Evolutionary conservation across 345 rosid species (phyloP).

Genomic region (Linum tenue): DNA sequence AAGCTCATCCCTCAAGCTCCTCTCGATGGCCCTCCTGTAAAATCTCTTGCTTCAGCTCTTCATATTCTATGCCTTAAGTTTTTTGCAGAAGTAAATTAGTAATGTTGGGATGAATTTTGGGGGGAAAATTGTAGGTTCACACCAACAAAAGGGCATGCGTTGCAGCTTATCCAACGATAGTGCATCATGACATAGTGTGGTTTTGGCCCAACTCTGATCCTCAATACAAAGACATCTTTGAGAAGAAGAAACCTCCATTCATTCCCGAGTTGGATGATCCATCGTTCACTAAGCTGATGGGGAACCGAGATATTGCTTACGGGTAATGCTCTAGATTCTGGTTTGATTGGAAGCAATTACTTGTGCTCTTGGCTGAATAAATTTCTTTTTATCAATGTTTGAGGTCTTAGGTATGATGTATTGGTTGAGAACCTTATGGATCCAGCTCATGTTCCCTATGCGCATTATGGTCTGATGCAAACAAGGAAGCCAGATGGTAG

Average conservation of each 20-base stretch:
- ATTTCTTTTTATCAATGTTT: not conserved
- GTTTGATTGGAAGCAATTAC: not conserved
- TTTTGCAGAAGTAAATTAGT: no score
- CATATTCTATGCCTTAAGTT: not conserved
- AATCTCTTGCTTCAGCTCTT: not conserved
- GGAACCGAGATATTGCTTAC: conserved; percentile 1
- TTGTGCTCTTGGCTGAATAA: not conserved
- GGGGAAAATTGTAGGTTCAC: not conserved
- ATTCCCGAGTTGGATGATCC: conserved; percentile 9
- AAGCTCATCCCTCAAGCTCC: conserved; percentile 8
- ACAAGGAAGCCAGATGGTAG: not conserved
- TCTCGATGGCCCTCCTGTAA: conserved; percentile 10
- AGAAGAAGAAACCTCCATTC: conserved; percentile 5
- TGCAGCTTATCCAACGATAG: not conserved
- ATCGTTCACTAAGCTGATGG: conserved; percentile 5
- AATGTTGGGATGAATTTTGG: not conserved
- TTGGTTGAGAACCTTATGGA: conserved; percentile 10
- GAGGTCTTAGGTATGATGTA: conserved; percentile 1
- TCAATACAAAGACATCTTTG: conserved; percentile 1
- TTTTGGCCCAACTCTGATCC: conserved; percentile 9
- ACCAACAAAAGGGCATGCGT: conserved; percentile 8
- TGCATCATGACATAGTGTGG: conserved; percentile 9
- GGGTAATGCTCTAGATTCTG: not conserved
- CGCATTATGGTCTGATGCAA: conserved; percentile 3
- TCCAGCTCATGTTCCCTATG: conserved; percentile 6